Percentiles rank a stretch among this genome's conserved stretches.
Evolutionary conservation across 2,329 filamentous ascomycete species (phyloP).

Genomic region (Leptosphaerulina australis): DNA sequence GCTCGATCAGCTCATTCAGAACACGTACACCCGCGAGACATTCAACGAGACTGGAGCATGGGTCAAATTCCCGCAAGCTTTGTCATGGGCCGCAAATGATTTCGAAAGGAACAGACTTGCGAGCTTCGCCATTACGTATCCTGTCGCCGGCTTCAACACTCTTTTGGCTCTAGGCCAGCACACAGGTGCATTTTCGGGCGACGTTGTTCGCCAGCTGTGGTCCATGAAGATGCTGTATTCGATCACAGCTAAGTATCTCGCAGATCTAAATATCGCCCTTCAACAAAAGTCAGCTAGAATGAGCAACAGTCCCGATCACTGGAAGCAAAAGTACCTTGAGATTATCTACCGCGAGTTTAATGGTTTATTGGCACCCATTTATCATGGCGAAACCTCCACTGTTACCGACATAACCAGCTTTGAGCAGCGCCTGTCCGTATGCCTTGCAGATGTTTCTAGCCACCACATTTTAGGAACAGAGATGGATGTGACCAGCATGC

Average conservation of each 20-base stretch:
- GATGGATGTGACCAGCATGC: constrained; percentile 17
- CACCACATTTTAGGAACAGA: not conserved
- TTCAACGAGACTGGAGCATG: constrained; percentile 41
- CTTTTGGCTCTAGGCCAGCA: constrained; percentile 30
- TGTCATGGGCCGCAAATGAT: constrained; percentile 36
- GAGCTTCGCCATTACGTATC: constrained; percentile 43
- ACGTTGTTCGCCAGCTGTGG: constrained; percentile 16
- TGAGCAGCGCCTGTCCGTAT: constrained; percentile 16
- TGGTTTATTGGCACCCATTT: constrained; percentile 28
- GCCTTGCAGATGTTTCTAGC: not conserved
- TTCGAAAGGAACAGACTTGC: constrained; percentile 35
- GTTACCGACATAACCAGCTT: constrained; percentile 23
- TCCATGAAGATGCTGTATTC: constrained; percentile 35
- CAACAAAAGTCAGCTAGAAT: not conserved
- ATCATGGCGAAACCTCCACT: constrained; percentile 22
- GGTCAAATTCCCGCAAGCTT: constrained; percentile 36
- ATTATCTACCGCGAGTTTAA: constrained; percentile 41
- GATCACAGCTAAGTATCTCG: constrained; percentile 33
- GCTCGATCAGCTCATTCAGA: constrained; percentile 34
- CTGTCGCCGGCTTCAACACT: constrained; percentile 34
- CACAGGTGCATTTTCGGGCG: constrained; percentile 24
- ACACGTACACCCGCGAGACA: constrained; percentile 38
- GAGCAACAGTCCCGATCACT: constrained; percentile 2
- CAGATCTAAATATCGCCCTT: constrained; percentile 20
- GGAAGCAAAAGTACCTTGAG: constrained; percentile 37